phyloP scores from a whole-genome alignment of 768 basidiomycete species.

The Pleurotus citrinopileatus region DNA sequence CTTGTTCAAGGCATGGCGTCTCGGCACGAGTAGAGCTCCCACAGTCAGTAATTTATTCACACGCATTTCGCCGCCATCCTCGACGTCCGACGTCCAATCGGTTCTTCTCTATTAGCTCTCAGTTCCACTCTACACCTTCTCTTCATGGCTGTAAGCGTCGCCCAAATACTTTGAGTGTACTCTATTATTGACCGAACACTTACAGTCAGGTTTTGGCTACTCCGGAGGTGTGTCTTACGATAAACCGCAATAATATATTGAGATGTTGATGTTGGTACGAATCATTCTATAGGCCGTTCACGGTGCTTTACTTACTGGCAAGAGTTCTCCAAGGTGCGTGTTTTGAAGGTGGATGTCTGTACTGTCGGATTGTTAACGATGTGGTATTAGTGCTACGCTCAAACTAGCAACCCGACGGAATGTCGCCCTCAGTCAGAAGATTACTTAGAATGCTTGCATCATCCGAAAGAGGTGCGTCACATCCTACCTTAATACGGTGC shows the following conservation, averaged over 20 bases:
- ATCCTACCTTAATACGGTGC: too few species aligned
- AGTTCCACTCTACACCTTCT: neutral
- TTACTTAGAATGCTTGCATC: conserved; percentile 90
- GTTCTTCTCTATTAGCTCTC: conserved; percentile 7
- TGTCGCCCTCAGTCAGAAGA: conserved; percentile 76
- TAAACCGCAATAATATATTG: neutral
- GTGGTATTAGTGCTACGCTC: conserved; percentile 72
- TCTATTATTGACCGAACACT: neutral
- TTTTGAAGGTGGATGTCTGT: neutral
- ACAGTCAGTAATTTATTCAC: neutral
- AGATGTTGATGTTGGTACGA: neutral
- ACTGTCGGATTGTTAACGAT: neutral
- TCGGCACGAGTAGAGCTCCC: neutral
- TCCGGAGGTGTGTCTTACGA: conserved; percentile 33
- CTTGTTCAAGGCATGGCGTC: neutral
- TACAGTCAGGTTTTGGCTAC: conserved; percentile 46
- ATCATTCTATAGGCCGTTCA: conserved; percentile 61
- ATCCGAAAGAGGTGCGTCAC: conserved; percentile 77
- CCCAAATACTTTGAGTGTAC: neutral
- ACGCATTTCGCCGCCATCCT: conserved; percentile 9
- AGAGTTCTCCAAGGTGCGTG: conserved; percentile 70
- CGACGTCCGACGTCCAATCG: conserved; percentile 15
- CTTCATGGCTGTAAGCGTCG: conserved; percentile 35
- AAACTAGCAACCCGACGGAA: conserved; percentile 68
- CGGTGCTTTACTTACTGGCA: conserved; percentile 94